These are phyloP conservation scores for Globisporangium paroecandrum DNA, from an alignment of 352 stramenopile species.

Conservation along the genomic window DNA sequence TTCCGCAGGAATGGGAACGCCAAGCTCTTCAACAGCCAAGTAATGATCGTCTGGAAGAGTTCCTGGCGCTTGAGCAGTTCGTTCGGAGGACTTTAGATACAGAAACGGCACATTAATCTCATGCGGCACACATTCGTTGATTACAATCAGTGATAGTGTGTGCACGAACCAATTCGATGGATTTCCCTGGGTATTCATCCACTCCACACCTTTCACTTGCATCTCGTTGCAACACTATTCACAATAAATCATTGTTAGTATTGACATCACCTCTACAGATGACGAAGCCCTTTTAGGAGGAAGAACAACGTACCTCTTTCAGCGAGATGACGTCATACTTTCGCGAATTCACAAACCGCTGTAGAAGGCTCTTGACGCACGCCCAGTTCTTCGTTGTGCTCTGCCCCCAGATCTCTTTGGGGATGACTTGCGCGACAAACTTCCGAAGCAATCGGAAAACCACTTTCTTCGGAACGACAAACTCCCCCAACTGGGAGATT, in stretches of 20 bases:
- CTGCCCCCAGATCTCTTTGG: slow-evolving; percentile 54
- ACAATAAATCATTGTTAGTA: not conserved
- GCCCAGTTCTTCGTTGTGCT: slow-evolving; percentile 46
- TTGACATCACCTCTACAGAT: not conserved
- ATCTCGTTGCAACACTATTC: slow-evolving; percentile 30
- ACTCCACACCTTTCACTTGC: slow-evolving; percentile 39
- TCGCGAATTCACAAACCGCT: slow-evolving; percentile 41
- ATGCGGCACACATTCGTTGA: not conserved
- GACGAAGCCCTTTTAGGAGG: not conserved
- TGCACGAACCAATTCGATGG: slow-evolving; percentile 30
- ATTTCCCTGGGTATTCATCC: slow-evolving; percentile 28
- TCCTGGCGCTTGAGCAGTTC: slow-evolving; percentile 43
- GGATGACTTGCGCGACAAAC: slow-evolving; percentile 44
- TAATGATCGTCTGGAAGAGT: slow-evolving; percentile 39
- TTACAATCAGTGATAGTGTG: not conserved
- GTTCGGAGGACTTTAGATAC: slow-evolving; percentile 40
- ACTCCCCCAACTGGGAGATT: slow-evolving; percentile 40
- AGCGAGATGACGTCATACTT: slow-evolving; percentile 61
- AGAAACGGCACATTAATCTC: not conserved
- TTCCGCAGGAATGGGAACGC: slow-evolving; percentile 59
- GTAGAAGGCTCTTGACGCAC: slow-evolving; percentile 43
- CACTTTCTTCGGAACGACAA: slow-evolving; percentile 38
- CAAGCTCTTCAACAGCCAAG: slow-evolving; percentile 39
- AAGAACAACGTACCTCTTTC: slow-evolving; percentile 34
- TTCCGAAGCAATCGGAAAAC: slow-evolving; percentile 53